phyloP scores from a whole-genome alignment of 2,329 filamentous ascomycete genomes.

The Penicillium sp. region DNA sequence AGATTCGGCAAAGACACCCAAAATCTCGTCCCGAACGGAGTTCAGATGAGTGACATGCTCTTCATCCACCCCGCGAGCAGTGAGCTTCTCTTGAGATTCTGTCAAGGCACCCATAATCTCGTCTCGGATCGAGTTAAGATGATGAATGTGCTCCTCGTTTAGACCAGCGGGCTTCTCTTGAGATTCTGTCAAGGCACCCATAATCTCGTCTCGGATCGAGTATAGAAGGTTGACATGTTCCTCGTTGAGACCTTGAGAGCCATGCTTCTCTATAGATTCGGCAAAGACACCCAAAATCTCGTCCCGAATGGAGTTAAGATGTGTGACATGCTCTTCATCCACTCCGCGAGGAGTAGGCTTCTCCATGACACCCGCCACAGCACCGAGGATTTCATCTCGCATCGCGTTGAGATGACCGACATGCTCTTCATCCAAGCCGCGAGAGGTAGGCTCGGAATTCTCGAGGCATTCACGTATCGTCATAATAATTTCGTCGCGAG shows the following conservation, averaged over 20 bases:
- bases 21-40: constrained; percentile 11
- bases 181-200: constrained; percentile 12
- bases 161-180: not conserved
- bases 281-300: constrained; percentile 60
- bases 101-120: constrained; percentile 11
- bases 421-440: constrained; percentile 24
- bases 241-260: constrained; percentile 7
- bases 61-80: constrained; percentile 1
- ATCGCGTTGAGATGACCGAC: constrained; percentile 24
- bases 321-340: constrained; percentile 11
- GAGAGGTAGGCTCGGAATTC: constrained; percentile 58
- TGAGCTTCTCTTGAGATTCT: not conserved
- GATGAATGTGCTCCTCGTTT: constrained; percentile 4
- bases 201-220: constrained; percentile 27
- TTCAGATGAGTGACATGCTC: constrained; percentile 5
- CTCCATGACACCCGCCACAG: constrained; percentile 40
- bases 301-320: constrained; percentile 38
- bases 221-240: constrained; percentile 11
- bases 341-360: constrained; percentile 1
- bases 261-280: constrained; percentile 1
- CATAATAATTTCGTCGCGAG: constrained; percentile 76
- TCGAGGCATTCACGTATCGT: constrained; percentile 83
- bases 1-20: constrained; percentile 6
- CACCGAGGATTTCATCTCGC: constrained; percentile 58
- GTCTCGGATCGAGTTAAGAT: constrained; percentile 8